Conservation (phyloP, 805 yeast species). For the Zygoascus biomembranicola region DNA sequence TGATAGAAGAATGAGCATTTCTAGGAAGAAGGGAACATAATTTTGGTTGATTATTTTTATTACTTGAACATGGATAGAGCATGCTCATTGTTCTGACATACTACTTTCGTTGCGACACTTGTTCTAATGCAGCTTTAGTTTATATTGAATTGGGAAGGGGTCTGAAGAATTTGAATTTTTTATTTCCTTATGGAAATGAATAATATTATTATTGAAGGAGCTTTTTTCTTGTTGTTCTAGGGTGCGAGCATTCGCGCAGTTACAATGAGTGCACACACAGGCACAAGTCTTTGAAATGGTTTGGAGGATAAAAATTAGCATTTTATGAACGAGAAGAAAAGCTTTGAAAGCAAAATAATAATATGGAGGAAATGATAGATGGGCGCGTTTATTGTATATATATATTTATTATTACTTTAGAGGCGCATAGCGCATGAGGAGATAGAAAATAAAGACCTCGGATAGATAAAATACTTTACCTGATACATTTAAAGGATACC, state of each 20-base stretch:
- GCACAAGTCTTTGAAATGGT: not conserved
- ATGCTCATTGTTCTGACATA: not conserved
- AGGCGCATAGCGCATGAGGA: not conserved
- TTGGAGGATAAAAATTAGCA: not conserved
- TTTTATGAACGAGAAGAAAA: not conserved
- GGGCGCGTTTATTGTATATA: not conserved
- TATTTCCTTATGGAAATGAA: conserved; percentile 3
- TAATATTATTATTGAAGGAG: not conserved
- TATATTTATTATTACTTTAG: not conserved
- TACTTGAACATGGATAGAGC: not conserved
- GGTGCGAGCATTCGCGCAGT: not conserved
- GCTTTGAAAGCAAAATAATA: not conserved
- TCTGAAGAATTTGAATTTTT: not conserved
- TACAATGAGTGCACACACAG: not conserved
- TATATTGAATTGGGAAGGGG: not conserved
- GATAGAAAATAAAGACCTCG: not conserved
- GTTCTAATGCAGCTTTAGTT: not conserved
- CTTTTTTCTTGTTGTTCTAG: not conserved
- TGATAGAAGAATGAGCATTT: not conserved
- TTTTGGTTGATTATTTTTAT: not conserved
- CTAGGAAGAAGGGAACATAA: not conserved
- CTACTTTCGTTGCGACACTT: not conserved
- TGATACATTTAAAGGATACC: too few species aligned
- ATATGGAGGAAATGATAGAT: not conserved
- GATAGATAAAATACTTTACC: not conserved